Percentiles rank a stretch among this genome's conserved stretches.
Evolutionary conservation across 2,329 filamentous ascomycete species (phyloP).

Genomic region (Metarhizium humberi): DNA sequence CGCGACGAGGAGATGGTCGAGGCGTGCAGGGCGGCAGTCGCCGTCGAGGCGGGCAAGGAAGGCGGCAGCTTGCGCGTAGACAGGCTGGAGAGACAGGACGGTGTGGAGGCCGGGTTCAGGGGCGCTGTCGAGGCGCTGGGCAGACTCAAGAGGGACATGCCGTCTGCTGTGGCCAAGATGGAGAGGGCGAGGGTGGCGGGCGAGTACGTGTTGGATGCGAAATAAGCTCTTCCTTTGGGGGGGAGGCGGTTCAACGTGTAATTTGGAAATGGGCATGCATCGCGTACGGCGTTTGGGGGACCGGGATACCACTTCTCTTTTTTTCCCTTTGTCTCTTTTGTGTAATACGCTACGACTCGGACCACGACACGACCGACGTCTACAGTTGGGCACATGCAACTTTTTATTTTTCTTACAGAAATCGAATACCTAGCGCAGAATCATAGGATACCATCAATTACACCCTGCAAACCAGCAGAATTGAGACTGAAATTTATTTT

Average conservation of each 20-base stretch:
- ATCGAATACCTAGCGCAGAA: too few relatives aligned
- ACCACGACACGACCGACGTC: too few relatives aligned
- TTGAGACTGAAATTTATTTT: neutral
- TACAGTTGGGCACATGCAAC: too few relatives aligned
- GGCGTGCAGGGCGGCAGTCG: constrained; percentile 14
- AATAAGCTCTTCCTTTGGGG: neutral
- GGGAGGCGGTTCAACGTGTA: neutral
- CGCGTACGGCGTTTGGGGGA: neutral
- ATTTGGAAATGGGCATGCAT: neutral
- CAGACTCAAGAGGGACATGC: constrained; percentile 49
- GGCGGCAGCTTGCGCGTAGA: constrained; percentile 18
- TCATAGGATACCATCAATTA: too few relatives aligned
- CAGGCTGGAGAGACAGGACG: constrained; percentile 31
- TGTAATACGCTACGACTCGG: too few relatives aligned
- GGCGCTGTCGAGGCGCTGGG: constrained; percentile 41
- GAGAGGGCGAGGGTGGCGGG: constrained; percentile 53
- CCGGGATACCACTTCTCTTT: neutral
- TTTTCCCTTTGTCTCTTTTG: too few relatives aligned
- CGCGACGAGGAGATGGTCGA: constrained; percentile 39
- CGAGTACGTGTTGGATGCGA: constrained; percentile 40
- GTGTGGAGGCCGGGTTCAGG: constrained; percentile 36
- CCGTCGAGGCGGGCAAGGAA: constrained; percentile 12
- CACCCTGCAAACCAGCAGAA: too few relatives aligned
- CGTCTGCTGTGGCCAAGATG: constrained; percentile 53
- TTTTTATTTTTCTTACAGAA: too few relatives aligned